A percentile compares a stretch with the other conserved stretches of the same genome.
phyloP scores from a whole-genome alignment of 2,329 filamentous ascomycete species.

The Chaetomium sp. region DNA sequence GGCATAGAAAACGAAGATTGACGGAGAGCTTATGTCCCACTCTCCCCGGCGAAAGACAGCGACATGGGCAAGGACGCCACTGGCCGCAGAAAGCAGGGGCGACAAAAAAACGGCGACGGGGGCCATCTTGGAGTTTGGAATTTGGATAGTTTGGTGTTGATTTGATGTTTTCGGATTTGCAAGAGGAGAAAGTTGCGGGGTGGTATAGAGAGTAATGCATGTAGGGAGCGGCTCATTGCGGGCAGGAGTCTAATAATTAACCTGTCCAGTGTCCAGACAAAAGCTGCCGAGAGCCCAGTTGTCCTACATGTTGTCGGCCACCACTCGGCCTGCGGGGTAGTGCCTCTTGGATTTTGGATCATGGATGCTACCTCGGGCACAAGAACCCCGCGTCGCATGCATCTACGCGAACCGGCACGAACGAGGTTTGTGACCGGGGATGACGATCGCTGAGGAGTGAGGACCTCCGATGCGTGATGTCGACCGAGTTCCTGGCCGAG shows the following conservation, averaged over 20 bases:
- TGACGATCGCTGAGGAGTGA: neutral
- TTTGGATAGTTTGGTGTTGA: no score
- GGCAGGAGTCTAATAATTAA: no score
- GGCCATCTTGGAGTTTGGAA: neutral
- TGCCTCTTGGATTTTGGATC: no score
- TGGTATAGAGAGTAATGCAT: no score
- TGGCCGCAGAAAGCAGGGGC: conserved; percentile 4
- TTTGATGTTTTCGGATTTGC: neutral
- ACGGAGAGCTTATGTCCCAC: conserved; percentile 17
- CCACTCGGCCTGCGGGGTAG: no score
- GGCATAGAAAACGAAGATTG: conserved; percentile 12
- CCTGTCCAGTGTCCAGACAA: no score
- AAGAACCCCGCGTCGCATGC: neutral
- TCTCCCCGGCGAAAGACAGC: conserved; percentile 13
- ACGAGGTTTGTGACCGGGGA: neutral
- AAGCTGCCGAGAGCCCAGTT: no score
- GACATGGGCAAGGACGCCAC: conserved; percentile 11
- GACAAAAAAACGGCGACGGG: neutral
- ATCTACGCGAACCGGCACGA: neutral
- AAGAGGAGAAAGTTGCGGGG: neutral
- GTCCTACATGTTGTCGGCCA: no score
- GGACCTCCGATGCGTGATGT: neutral
- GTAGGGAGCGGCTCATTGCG: no score
- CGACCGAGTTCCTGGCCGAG: neutral
- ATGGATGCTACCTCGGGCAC: no score